Percentiles rank a stretch among this genome's conserved stretches.
These are phyloP conservation scores for Phialocephala subalpina DNA, from an alignment of 2,329 filamentous ascomycete species.

Conservation along the genomic window DNA sequence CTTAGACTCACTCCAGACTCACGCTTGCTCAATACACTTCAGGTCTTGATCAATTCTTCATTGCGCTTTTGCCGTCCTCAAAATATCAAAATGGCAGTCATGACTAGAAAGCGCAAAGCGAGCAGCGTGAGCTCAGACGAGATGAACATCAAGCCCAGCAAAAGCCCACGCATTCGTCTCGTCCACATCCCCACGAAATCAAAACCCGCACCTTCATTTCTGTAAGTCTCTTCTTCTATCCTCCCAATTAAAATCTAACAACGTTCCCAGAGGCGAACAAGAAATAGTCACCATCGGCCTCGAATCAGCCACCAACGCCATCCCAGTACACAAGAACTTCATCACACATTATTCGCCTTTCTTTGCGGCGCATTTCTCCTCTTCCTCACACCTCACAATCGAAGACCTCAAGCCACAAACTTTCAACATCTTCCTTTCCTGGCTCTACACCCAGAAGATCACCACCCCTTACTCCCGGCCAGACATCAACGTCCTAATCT, in stretches of 20 bases:
- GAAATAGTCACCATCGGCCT: conserved; percentile 2
- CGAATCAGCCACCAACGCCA: background rate
- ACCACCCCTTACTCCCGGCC: background rate
- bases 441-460: background rate
- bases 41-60: no score
- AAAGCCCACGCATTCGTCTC: conserved; percentile 7
- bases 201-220: conserved; percentile 3
- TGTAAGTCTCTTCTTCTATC: background rate
- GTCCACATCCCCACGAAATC: background rate
- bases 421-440: background rate
- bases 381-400: background rate
- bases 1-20: background rate
- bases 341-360: background rate
- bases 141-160: background rate
- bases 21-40: background rate
- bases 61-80: no score
- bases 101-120: background rate
- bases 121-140: conserved; percentile 1
- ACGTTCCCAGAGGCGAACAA: background rate
- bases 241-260: background rate
- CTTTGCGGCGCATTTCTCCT: background rate
- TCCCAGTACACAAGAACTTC: conserved; percentile 5
- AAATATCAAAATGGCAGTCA: background rate
- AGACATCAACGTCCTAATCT: conserved; percentile 3
- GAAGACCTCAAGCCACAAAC: background rate